Percentiles rank a stretch among this genome's conserved stretches.
These are phyloP conservation scores for Sextonia rubra DNA, from an alignment of 164 flowering plant species.

Conservation along the genomic window DNA sequence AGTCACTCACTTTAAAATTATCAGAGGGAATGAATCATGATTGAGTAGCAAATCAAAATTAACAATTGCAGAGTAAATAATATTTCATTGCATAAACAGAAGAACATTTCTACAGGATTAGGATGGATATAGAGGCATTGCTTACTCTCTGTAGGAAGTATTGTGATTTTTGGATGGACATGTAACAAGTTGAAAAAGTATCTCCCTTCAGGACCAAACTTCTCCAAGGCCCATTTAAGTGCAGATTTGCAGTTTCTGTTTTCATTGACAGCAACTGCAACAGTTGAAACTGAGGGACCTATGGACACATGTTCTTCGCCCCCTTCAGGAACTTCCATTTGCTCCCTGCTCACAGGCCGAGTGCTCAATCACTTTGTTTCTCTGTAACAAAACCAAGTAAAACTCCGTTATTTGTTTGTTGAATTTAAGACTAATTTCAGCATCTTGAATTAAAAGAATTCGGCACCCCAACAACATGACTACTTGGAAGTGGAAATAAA, in stretches of 20 bases:
- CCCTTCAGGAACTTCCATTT: conserved; percentile 25
- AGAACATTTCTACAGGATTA: too few species aligned
- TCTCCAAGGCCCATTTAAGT: conserved; percentile 75
- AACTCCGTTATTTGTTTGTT: not conserved
- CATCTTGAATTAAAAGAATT: not conserved
- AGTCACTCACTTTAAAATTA: not conserved
- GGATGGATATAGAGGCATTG: not conserved
- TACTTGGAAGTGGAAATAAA: not conserved
- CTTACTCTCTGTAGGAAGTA: conserved; percentile 67
- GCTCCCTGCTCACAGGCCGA: conserved; percentile 14
- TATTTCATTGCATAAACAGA: not conserved
- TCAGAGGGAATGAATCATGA: not conserved
- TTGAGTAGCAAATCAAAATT: not conserved
- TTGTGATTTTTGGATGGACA: conserved; percentile 43
- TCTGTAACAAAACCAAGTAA: not conserved
- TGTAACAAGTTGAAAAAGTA: conserved; percentile 58
- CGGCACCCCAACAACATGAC: not conserved
- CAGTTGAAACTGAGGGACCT: conserved; percentile 22
- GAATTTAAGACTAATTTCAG: not conserved
- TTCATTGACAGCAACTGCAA: conserved; percentile 61
- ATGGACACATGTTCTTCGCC: conserved; percentile 19
- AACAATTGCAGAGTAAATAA: not conserved
- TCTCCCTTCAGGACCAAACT: conserved; percentile 52
- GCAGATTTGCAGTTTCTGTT: conserved; percentile 50
- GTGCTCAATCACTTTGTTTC: not conserved